phyloP scores from a whole-genome alignment of 2,329 filamentous ascomycete species.

The Fusarium fracticaudum region DNA sequence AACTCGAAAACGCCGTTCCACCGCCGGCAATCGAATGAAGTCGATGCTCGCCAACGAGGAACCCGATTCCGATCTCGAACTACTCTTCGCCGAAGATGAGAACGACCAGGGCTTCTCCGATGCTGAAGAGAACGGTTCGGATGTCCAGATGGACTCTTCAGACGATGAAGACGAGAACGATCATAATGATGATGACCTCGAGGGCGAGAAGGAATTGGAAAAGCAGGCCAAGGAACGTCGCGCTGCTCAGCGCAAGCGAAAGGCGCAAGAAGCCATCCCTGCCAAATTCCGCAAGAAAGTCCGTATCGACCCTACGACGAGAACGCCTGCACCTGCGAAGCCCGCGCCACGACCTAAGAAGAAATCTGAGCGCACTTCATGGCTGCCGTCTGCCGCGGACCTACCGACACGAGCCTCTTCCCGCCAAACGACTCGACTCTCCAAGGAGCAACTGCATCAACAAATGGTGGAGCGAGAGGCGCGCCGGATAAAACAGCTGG shows the following conservation, averaged over 20 bases:
- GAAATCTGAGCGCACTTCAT: constrained; percentile 68
- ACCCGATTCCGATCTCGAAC: constrained; percentile 73
- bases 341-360: constrained; percentile 64
- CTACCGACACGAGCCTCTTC: constrained; percentile 67
- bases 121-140: constrained; percentile 72
- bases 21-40: constrained; percentile 85
- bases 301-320: constrained; percentile 69
- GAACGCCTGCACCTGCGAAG: constrained; percentile 48
- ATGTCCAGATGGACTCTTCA: constrained; percentile 87
- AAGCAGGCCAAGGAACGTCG: constrained; percentile 76
- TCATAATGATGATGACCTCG: constrained; percentile 73
- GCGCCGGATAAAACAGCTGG: constrained; percentile 75
- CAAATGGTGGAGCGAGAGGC: constrained; percentile 79
- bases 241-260: constrained; percentile 78
- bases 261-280: constrained; percentile 78
- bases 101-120: constrained; percentile 77
- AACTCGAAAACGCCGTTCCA: constrained; percentile 78
- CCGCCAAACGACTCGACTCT: constrained; percentile 66
- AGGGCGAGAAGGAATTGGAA: constrained; percentile 88
- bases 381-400: constrained; percentile 65
- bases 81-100: constrained; percentile 79
- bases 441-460: constrained; percentile 71
- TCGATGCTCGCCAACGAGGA: constrained; percentile 79
- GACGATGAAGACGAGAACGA: constrained; percentile 82
- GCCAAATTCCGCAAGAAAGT: constrained; percentile 79